Conservation (phyloP, 108 stramenopile genomes). For the Cyclotella atomus region DNA sequence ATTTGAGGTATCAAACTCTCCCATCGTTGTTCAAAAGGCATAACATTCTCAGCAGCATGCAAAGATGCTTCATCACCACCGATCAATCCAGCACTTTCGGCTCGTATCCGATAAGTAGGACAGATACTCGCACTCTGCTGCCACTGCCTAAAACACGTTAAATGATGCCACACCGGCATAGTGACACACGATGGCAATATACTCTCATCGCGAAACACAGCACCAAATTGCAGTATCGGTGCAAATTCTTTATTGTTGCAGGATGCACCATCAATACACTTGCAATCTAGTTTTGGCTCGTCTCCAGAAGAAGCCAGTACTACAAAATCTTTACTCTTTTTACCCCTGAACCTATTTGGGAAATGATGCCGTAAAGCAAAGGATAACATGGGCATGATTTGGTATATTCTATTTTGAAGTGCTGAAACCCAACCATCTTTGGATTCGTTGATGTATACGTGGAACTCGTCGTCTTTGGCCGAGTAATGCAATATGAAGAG, state of each 20-base stretch:
- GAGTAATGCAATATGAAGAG: constrained; percentile 26
- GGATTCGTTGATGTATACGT: constrained; percentile 21
- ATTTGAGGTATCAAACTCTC: constrained; percentile 11
- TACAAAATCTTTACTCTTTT: constrained; percentile 11
- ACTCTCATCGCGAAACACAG: constrained; percentile 17
- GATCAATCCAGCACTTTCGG: background rate
- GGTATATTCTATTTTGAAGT: constrained; percentile 3
- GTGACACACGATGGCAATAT: constrained; percentile 19
- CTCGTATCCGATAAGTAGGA: background rate
- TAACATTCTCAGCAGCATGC: background rate
- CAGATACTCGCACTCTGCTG: constrained; percentile 9
- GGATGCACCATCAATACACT: no score
- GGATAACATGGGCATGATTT: constrained; percentile 23
- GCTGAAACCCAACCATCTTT: constrained; percentile 6
- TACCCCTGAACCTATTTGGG: constrained; percentile 11
- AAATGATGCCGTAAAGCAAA: constrained; percentile 32
- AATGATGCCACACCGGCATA: constrained; percentile 31
- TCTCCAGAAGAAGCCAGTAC: constrained; percentile 18
- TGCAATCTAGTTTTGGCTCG: constrained; percentile 14
- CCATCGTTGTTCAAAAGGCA: constrained; percentile 10
- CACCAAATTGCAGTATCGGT: constrained; percentile 35
- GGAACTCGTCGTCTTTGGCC: constrained; percentile 14
- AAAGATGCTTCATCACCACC: constrained; percentile 1
- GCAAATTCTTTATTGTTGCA: constrained; percentile 26
- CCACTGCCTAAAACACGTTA: constrained; percentile 25